Conservation (phyloP, 139 green algal species). For the Dunaliella primolecta region DNA sequence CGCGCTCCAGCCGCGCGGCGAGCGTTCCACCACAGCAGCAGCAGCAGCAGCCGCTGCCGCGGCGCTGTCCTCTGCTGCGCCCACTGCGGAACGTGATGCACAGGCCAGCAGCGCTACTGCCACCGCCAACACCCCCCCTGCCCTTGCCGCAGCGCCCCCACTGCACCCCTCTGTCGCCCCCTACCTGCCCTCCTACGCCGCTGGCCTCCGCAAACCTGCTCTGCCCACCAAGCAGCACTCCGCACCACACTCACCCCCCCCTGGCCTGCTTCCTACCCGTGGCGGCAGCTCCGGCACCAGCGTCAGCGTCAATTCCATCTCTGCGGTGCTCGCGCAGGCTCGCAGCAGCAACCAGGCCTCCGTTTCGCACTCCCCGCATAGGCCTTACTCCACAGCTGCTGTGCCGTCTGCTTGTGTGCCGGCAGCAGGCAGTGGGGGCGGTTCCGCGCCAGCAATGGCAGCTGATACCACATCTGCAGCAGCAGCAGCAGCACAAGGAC, state of each 20-base stretch:
- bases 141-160: neutral
- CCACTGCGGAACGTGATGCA: too few species aligned
- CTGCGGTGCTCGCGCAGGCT: neutral
- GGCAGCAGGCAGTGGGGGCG: neutral
- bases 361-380: too few species aligned
- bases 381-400: too few species aligned
- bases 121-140: neutral
- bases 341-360: too few species aligned
- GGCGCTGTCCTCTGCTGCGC: too few species aligned
- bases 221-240: neutral
- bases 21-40: neutral
- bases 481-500: neutral
- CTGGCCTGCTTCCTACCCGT: neutral
- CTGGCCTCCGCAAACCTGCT: too few species aligned
- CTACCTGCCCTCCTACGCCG: too few species aligned
- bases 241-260: neutral
- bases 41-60: neutral
- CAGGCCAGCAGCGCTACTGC: neutral
- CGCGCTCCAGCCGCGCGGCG: neutral
- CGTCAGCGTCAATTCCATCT: neutral
- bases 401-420: too few species aligned
- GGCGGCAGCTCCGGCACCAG: neutral
- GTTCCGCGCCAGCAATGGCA: neutral
- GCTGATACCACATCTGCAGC: neutral
- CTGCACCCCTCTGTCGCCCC: too few species aligned